Conservation (phyloP, 2,329 filamentous ascomycete species). For the Curvularia hawaiiensis region DNA sequence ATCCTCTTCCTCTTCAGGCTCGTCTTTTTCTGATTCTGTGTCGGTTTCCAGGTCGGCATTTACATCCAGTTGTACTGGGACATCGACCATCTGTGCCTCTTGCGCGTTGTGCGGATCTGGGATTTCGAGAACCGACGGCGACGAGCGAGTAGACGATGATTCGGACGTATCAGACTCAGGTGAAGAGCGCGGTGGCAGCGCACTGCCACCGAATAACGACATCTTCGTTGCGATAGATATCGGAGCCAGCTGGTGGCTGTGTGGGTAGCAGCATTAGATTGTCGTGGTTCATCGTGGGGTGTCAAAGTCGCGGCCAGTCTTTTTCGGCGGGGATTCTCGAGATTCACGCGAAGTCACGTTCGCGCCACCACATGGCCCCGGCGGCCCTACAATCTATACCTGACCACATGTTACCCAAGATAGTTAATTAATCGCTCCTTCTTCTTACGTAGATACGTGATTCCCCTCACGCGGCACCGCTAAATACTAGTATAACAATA, state of each 20-base stretch:
- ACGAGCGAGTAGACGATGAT: conserved; percentile 8
- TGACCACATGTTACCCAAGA: not conserved
- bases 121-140: conserved; percentile 11
- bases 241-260: conserved; percentile 12
- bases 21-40: conserved; percentile 20
- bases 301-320: conserved; percentile 9
- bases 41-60: conserved; percentile 25
- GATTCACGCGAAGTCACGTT: conserved; percentile 23
- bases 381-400: not conserved
- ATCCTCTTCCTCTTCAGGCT: conserved; percentile 13
- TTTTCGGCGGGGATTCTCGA: conserved; percentile 19
- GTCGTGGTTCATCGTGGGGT: conserved; percentile 8
- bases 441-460: not conserved
- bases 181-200: conserved; percentile 17
- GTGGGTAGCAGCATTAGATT: not conserved
- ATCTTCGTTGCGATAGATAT: conserved; percentile 37
- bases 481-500: not conserved
- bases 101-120: conserved; percentile 11
- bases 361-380: conserved; percentile 4
- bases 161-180: conserved; percentile 20
- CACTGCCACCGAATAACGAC: conserved; percentile 45
- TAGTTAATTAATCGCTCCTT: not conserved
- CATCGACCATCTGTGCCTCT: conserved; percentile 16
- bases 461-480: no score
- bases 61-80: conserved; percentile 1